A percentile compares a stretch with the other conserved stretches of the same genome.
These are phyloP conservation scores for Tuber microsphaerosporum DNA, from an alignment of 495 filamentous ascomycete species.

Conservation along the genomic window DNA sequence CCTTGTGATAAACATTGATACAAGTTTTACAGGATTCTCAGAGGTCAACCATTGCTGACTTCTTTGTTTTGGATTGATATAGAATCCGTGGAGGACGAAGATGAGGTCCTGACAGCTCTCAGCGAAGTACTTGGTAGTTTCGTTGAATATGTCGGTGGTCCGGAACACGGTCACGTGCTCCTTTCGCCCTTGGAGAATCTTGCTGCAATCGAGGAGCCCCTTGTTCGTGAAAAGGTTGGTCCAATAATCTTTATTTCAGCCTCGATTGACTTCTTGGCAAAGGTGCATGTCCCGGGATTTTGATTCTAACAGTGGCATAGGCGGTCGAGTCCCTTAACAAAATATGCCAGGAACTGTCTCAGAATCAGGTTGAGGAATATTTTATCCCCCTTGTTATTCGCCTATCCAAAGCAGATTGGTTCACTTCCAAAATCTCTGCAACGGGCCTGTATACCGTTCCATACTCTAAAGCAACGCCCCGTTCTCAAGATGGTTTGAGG, in stretches of 20 bases:
- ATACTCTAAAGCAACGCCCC: conserved; percentile 75
- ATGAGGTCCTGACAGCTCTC: conserved; percentile 92
- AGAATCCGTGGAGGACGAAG: conserved; percentile 99
- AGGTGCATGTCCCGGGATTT: background rate
- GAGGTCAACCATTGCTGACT: conserved; percentile 23
- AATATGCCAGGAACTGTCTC: conserved; percentile 84
- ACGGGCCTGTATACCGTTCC: conserved; percentile 89
- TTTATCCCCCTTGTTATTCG: conserved; percentile 92
- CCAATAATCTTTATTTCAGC: conserved; percentile 7
- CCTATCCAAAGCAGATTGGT: conserved; percentile 98
- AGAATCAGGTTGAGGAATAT: conserved; percentile 87
- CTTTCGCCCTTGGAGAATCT: conserved; percentile 95
- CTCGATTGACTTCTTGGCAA: conserved; percentile 14
- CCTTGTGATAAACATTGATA: conserved; percentile 23
- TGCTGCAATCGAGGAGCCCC: conserved; percentile 93
- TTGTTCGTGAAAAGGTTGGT: conserved; percentile 89
- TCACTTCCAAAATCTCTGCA: conserved; percentile 97
- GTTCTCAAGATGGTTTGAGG: conserved; percentile 80
- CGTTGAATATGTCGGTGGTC: conserved; percentile 94
- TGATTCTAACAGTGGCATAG: conserved; percentile 46
- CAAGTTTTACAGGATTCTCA: conserved; percentile 8
- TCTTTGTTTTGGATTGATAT: conserved; percentile 22
- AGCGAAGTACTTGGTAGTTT: conserved; percentile 94
- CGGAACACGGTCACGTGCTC: conserved; percentile 87
- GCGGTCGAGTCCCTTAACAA: conserved; percentile 98